Conservation (phyloP, 352 stramenopile species). For the Phytopythium sindhum region DNA sequence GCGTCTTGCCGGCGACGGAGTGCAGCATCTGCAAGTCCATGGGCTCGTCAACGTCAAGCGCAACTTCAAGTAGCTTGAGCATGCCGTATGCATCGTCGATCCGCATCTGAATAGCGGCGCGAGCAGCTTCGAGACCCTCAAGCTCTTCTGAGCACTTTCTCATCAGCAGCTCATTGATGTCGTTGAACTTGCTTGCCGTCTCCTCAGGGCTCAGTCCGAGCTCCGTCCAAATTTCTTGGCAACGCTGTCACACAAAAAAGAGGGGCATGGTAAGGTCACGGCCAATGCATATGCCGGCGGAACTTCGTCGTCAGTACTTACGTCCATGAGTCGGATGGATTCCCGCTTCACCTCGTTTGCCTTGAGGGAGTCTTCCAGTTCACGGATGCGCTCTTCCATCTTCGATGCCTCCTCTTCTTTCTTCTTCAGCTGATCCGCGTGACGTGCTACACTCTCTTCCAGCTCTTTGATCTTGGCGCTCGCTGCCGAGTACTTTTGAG, state of each 20-base stretch:
- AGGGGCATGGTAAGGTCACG: background rate
- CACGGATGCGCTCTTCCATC: conserved; percentile 23
- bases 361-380: conserved; percentile 34
- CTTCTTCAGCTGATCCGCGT: conserved; percentile 23
- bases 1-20: conserved; percentile 27
- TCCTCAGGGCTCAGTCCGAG: conserved; percentile 50
- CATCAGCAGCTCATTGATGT: conserved; percentile 58
- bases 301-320: conserved; percentile 18
- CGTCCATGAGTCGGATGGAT: conserved; percentile 52
- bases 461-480: conserved; percentile 16
- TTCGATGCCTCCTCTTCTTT: conserved; percentile 23
- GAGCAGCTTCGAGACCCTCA: conserved; percentile 42
- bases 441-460: conserved; percentile 17
- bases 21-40: conserved; percentile 39
- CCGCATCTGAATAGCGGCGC: conserved; percentile 41
- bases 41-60: conserved; percentile 32
- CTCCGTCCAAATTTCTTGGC: conserved; percentile 68
- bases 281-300: conserved; percentile 4
- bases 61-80: conserved; percentile 43
- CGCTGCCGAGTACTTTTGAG: conserved; percentile 15
- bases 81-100: conserved; percentile 34
- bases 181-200: conserved; percentile 50
- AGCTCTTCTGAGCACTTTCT: conserved; percentile 61
- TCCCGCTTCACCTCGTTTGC: conserved; percentile 55
- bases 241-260: conserved; percentile 25